phyloP scores from a whole-genome alignment of 371 early-diverging fungal genomes.

The Mortierella sp. region DNA sequence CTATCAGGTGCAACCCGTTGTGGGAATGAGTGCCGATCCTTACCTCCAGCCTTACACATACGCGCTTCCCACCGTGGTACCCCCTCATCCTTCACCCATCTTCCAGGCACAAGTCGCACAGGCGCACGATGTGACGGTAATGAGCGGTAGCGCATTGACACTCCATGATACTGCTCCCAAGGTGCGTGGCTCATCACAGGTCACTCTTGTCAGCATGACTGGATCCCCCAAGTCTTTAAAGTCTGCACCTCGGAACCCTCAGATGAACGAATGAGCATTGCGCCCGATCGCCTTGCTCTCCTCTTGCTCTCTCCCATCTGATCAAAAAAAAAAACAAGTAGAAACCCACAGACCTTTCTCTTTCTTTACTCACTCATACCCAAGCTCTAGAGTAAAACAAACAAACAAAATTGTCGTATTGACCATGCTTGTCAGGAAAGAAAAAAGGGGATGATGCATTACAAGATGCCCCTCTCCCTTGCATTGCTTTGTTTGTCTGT shows the following conservation, averaged over 20 bases:
- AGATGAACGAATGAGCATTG: background rate
- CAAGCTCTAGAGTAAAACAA: background rate
- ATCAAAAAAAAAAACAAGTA: background rate
- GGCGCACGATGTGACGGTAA: background rate
- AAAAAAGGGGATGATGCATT: background rate
- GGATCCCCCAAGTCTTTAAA: background rate
- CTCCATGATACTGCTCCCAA: background rate
- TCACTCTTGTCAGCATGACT: background rate
- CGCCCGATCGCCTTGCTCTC: background rate
- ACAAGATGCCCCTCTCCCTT: background rate
- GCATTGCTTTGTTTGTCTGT: background rate
- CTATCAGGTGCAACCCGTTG: background rate
- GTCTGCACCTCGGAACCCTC: background rate
- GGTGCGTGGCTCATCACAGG: background rate
- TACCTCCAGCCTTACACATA: background rate
- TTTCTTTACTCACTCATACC: background rate
- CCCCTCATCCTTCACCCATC: background rate
- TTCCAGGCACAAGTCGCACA: background rate
- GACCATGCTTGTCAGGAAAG: background rate
- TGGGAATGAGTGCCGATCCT: background rate
- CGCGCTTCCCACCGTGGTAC: background rate
- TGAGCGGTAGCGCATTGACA: background rate
- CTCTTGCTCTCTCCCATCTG: background rate
- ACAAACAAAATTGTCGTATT: background rate
- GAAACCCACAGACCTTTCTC: background rate